Conservation (phyloP, 2,329 filamentous ascomycete species). For the Clonostachys rosea region DNA sequence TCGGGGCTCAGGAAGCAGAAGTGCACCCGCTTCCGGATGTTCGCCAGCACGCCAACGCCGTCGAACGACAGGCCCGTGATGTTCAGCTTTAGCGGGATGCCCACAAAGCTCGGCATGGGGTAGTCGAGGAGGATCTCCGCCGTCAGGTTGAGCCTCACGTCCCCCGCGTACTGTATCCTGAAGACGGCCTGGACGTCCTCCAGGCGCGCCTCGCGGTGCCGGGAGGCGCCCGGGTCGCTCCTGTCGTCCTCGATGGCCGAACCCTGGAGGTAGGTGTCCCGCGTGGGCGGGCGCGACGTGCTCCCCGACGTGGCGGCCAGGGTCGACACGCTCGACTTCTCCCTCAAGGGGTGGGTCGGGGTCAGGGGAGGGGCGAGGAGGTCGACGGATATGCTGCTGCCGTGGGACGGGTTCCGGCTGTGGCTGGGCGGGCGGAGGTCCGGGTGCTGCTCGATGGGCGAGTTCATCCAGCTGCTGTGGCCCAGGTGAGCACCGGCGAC, state of each 20-base stretch:
- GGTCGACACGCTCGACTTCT: slow-evolving; percentile 60
- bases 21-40: slow-evolving; percentile 83
- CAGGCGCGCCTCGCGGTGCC: slow-evolving; percentile 61
- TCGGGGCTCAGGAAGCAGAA: slow-evolving; percentile 94
- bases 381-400: slow-evolving; percentile 41
- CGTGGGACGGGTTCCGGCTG: slow-evolving; percentile 37
- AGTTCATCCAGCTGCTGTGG: slow-evolving; percentile 25
- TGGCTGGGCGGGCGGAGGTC: slow-evolving; percentile 18
- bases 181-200: slow-evolving; percentile 93
- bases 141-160: slow-evolving; percentile 82
- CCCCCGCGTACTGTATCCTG: slow-evolving; percentile 82
- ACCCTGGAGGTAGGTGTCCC: slow-evolving; percentile 36
- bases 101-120: slow-evolving; percentile 96
- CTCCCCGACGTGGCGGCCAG: slow-evolving; percentile 49
- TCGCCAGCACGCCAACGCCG: slow-evolving; percentile 85
- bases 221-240: slow-evolving; percentile 12
- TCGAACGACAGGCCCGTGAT: slow-evolving; percentile 95
- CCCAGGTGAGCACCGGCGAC: slow-evolving; percentile 61
- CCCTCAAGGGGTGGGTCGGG: slow-evolving; percentile 35
- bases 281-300: slow-evolving; percentile 52
- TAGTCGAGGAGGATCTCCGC: slow-evolving; percentile 96
- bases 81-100: slow-evolving; percentile 88
- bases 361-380: slow-evolving; percentile 20
- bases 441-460: slow-evolving; percentile 7
- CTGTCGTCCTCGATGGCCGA: slow-evolving; percentile 33